phyloP scores from a whole-genome alignment of 768 basidiomycete genomes.

The Leccinum barrowsii region DNA sequence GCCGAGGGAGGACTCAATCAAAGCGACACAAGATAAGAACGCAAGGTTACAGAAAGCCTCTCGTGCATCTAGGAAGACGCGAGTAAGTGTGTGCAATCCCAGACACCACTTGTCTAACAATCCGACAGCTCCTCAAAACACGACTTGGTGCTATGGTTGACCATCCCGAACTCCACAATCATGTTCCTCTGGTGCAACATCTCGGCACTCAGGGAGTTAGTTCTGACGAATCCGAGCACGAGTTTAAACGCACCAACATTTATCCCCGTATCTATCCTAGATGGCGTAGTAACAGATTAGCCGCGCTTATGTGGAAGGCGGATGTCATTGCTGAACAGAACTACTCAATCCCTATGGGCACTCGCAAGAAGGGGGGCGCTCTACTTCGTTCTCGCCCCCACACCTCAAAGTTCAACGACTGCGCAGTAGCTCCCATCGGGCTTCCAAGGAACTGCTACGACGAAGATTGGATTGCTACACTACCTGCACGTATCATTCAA shows the following conservation, averaged over 20 bases:
- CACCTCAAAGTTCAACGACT: background rate
- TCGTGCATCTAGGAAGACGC: background rate
- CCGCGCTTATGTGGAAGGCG: background rate
- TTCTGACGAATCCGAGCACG: background rate
- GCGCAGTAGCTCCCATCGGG: no score
- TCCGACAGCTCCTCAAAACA: background rate
- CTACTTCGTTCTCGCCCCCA: background rate
- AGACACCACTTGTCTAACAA: background rate
- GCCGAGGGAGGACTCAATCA: background rate
- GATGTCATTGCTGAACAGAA: background rate
- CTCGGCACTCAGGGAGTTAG: background rate
- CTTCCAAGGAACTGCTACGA: no score
- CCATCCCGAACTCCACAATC: background rate
- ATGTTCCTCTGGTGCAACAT: background rate
- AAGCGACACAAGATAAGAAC: background rate
- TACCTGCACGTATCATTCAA: no score
- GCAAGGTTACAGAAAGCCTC: background rate
- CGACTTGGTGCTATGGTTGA: background rate
- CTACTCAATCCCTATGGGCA: background rate
- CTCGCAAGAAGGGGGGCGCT: background rate
- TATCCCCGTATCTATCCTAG: background rate
- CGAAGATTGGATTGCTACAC: no score
- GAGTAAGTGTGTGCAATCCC: background rate
- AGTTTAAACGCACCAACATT: background rate
- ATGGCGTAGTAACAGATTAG: background rate